These are phyloP conservation scores for Lentinus polychrous DNA, from an alignment of 1,284 basidiomycete species.

Conservation along the genomic window DNA sequence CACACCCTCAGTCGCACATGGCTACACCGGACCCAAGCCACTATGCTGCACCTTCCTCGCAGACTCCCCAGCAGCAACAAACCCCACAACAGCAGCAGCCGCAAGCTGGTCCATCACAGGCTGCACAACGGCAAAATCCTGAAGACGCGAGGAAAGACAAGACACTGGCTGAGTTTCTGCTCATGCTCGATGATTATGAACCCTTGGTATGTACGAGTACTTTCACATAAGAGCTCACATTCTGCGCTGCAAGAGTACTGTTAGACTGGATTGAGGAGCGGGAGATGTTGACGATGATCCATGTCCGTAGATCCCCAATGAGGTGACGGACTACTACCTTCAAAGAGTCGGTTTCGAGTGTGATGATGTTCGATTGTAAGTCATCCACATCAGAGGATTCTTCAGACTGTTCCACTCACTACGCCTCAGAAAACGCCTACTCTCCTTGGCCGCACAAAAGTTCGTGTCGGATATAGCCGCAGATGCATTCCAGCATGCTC, in stretches of 20 bases:
- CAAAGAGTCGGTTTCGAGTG: slow-evolving; percentile 96
- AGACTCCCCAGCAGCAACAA: not conserved
- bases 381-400: slow-evolving; percentile 10
- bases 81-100: not conserved
- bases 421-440: slow-evolving; percentile 73
- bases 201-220: slow-evolving; percentile 68
- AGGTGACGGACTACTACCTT: slow-evolving; percentile 97
- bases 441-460: slow-evolving; percentile 96
- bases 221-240: not conserved
- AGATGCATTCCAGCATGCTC: slow-evolving; percentile 97
- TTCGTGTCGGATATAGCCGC: slow-evolving; percentile 96
- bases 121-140: slow-evolving; percentile 34
- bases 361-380: slow-evolving; percentile 86
- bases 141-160: slow-evolving; percentile 86
- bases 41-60: slow-evolving; percentile 12
- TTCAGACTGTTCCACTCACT: slow-evolving; percentile 1
- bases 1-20: slow-evolving; percentile 9
- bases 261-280: not conserved
- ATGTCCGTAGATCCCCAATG: slow-evolving; percentile 83
- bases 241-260: not conserved
- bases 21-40: slow-evolving; percentile 21
- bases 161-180: slow-evolving; percentile 89
- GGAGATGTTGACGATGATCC: not conserved
- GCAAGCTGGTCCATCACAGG: slow-evolving; percentile 1
- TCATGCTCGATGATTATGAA: slow-evolving; percentile 95